phyloP scores from a whole-genome alignment of 148 eudicot species.

The Rhododendron simsii region DNA sequence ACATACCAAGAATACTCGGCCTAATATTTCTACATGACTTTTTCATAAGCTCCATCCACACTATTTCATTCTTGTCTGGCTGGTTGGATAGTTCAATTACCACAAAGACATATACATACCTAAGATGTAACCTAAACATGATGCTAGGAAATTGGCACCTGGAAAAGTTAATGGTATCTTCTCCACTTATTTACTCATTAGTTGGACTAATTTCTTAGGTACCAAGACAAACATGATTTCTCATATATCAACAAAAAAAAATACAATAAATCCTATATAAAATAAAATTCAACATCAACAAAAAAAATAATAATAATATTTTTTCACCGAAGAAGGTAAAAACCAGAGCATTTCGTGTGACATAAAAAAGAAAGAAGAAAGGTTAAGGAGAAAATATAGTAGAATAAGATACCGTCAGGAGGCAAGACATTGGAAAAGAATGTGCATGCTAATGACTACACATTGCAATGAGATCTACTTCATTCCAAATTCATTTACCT shows the following conservation, averaged over 20 bases:
- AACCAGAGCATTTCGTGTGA: not conserved
- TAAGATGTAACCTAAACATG: not conserved
- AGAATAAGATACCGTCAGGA: not conserved
- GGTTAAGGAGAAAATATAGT: not conserved
- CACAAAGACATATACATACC: not conserved
- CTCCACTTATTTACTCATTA: not conserved
- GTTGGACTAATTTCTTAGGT: not conserved
- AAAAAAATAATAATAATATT: not conserved
- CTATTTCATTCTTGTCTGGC: not conserved
- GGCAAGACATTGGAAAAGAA: not conserved
- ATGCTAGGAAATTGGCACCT: not conserved
- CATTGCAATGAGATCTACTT: not conserved
- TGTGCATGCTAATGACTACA: not conserved
- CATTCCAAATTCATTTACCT: slow-evolving; percentile 44
- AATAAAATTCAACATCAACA: not conserved
- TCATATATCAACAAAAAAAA: not conserved
- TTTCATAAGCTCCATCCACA: not conserved
- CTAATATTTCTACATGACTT: not conserved
- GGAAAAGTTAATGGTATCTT: not conserved
- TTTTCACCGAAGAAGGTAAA: not conserved
- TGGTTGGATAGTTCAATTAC: not conserved
- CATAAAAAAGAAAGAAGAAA: not conserved
- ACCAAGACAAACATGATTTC: not conserved
- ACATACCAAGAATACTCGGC: not conserved
- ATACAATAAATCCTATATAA: not conserved